phyloP scores from a whole-genome alignment of 495 filamentous ascomycete genomes.

The Penicillium herquei region DNA sequence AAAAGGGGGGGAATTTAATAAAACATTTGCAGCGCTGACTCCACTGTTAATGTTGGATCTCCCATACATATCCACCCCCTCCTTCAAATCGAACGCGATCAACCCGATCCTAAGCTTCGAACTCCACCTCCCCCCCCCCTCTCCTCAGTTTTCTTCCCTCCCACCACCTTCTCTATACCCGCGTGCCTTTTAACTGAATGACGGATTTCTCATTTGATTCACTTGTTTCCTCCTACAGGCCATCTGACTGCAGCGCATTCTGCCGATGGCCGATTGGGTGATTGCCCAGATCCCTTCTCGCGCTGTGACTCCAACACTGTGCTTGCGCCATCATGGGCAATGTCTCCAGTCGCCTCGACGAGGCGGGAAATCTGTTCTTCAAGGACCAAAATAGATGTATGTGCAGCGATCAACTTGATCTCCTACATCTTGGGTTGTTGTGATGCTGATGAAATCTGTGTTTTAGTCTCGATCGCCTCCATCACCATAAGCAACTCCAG shows the following conservation, averaged over 20 bases:
- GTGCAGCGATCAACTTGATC: conserved; percentile 12
- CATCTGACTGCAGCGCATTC: conserved; percentile 29
- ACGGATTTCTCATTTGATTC: conserved; percentile 14
- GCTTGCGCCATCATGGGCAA: conserved; percentile 70
- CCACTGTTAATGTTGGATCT: conserved; percentile 2
- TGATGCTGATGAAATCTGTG: conserved; percentile 13
- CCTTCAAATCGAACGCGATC: conserved; percentile 22
- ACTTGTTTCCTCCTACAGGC: conserved; percentile 13
- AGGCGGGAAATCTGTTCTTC: conserved; percentile 77
- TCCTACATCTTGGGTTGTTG: neutral
- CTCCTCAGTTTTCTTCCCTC: conserved; percentile 21
- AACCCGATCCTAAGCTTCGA: conserved; percentile 14
- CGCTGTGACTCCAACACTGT: conserved; percentile 29
- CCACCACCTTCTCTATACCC: neutral
- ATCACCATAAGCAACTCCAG: conserved; percentile 76
- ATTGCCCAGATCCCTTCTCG: conserved; percentile 30
- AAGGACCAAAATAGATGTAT: conserved; percentile 87
- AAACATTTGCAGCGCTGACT: neutral
- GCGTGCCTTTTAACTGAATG: conserved; percentile 19
- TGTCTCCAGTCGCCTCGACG: conserved; percentile 87
- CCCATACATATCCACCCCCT: conserved; percentile 11
- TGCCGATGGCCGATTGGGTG: conserved; percentile 40
- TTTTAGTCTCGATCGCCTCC: conserved; percentile 77
- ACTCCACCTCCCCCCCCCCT: conserved; percentile 35
- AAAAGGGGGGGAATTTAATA: neutral